Evolutionary conservation across 1,284 basidiomycete genomes (phyloP).

Genomic region (Amylostereum areolatum): DNA sequence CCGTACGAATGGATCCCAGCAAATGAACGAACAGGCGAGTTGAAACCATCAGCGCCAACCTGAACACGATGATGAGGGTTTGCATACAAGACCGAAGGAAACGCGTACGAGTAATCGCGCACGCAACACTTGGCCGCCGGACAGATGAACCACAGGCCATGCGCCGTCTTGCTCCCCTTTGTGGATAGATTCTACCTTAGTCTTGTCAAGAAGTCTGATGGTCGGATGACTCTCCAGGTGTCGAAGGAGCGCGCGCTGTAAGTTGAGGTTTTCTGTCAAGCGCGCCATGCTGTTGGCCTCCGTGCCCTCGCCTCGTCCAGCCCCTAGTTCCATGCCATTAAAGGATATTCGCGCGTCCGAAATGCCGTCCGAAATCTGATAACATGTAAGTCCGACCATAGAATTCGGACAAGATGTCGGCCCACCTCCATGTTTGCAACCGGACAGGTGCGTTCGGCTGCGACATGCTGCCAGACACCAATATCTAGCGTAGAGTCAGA

Average conservation of each 20-base stretch:
- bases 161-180: conserved; percentile 39
- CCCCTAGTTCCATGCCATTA: conserved; percentile 44
- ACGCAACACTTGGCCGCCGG: conserved; percentile 54
- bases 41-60: conserved; percentile 94
- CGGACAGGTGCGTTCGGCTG: conserved; percentile 59
- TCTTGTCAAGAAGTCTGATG: conserved; percentile 58
- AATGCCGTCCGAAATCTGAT: conserved; percentile 85
- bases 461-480: conserved; percentile 81
- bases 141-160: conserved; percentile 75
- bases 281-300: conserved; percentile 59
- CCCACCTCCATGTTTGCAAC: conserved; percentile 83
- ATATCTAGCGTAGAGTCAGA: conserved; percentile 45
- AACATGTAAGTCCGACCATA: background rate
- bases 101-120: conserved; percentile 67
- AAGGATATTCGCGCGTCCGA: conserved; percentile 78
- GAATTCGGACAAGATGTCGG: background rate
- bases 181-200: conserved; percentile 62
- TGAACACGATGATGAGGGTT: conserved; percentile 26
- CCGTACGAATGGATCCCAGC: conserved; percentile 87
- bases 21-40: conserved; percentile 89
- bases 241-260: conserved; percentile 76
- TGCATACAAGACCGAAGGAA: background rate
- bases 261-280: conserved; percentile 86
- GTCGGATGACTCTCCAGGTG: conserved; percentile 39
- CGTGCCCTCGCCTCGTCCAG: conserved; percentile 16